Evolutionary conservation across 352 stramenopile species (phyloP), one percentile per base, ranked within the genome.

Genomic region (Thraustotheca clavata): DNA sequence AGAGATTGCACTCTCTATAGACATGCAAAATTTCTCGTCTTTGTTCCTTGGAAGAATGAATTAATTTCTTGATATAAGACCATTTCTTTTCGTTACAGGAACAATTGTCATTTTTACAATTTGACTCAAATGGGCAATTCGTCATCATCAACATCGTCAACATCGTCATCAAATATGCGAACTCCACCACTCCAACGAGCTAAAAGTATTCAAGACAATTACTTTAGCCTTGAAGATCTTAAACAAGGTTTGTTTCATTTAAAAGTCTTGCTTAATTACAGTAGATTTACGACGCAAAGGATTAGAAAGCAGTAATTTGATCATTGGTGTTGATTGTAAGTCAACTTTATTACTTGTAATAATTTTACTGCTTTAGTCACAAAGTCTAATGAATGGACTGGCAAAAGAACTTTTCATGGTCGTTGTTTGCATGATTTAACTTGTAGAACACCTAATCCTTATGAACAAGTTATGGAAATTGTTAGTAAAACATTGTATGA

Each of bases 381-480:
- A 49, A 95, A 93, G 69, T 92, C 82, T 50, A 95, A 94, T 65
- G 83, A 95, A 36, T 95, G 84, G 85, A 95, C 80, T 41, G 86
- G 86, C 49, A 94, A 90, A 57, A 77, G 73, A 49, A 91, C 84
- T 54, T 95, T 95, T 52, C 60, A 67, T 18, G 83, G 83, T 4
- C 73, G 74, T 32, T 80, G 76, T 48, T 74, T 95, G 20, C 86
- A 94, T 60, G 74, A 75, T 43, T 85, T 81, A 26, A 78, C 83
- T 52, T 69, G 88, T 9, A 49, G 72, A 16, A 62, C 63, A 27
- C 40, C 65, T 1, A 95, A 95, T 59, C 86, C 83, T 49, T 95
- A 95, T 73, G 83, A 94, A 55, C 70, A 88, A 49, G 86, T 91
- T 26, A 91, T 95, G 54, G 82, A 89, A 47, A 89, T 73, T 40